Conservation (phyloP, 495 filamentous ascomycete genomes). For the Tuber indicum region DNA sequence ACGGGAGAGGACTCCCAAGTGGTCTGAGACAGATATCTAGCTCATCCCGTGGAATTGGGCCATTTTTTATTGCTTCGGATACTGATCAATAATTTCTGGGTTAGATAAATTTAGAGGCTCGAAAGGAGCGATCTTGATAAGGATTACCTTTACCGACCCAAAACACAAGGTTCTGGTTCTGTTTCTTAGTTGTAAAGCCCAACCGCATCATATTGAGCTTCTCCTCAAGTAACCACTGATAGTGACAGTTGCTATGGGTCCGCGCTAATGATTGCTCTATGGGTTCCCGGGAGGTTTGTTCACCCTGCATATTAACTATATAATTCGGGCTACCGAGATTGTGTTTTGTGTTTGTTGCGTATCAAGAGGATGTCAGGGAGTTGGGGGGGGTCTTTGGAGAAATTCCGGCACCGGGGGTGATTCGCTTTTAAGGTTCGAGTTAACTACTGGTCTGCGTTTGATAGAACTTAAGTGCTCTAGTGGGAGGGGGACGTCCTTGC, state of each 20-base stretch:
- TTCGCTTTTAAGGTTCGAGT: background rate
- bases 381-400: background rate
- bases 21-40: background rate
- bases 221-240: background rate
- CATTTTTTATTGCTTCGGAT: background rate
- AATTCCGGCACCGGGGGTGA: background rate
- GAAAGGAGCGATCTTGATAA: background rate
- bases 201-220: background rate
- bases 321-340: background rate
- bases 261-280: background rate
- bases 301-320: background rate
- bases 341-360: background rate
- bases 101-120: background rate
- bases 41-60: background rate
- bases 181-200: background rate
- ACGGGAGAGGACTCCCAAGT: background rate
- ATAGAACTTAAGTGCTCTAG: background rate
- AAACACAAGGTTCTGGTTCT: background rate
- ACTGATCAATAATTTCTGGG: background rate
- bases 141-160: conserved; percentile 1
- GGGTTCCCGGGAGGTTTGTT: background rate
- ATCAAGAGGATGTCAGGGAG: background rate
- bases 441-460: background rate
- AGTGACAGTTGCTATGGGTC: background rate
- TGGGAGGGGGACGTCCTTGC: background rate